Conservation (phyloP, 331 rosid species). For the Quercus tomentella region DNA sequence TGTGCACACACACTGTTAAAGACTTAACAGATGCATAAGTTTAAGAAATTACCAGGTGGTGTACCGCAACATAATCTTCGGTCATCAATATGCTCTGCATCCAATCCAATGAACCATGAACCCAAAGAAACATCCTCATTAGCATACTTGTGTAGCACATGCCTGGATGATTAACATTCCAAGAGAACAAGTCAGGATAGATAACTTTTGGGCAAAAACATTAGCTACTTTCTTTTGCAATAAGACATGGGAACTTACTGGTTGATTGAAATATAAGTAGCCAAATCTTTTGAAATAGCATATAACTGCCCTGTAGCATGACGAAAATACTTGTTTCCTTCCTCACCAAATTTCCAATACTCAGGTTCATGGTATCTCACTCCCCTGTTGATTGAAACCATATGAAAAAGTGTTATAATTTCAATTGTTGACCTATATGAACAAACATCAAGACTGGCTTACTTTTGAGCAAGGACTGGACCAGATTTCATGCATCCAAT, state of each 20-base stretch:
- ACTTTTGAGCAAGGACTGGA: constrained; percentile 61
- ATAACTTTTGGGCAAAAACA: not conserved
- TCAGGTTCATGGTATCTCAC: constrained; percentile 61
- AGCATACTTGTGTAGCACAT: constrained; percentile 49
- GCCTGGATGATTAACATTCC: constrained; percentile 28
- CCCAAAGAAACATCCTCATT: constrained; percentile 61
- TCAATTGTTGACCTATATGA: not conserved
- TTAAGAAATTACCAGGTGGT: constrained; percentile 43
- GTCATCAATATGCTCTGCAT: constrained; percentile 55
- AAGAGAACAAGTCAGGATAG: not conserved
- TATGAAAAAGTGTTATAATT: not conserved
- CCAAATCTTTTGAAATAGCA: constrained; percentile 53
- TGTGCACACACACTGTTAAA: not conserved
- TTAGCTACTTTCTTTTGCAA: not conserved
- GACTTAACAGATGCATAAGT: not conserved
- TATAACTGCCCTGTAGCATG: constrained; percentile 66
- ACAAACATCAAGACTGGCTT: constrained; percentile 8
- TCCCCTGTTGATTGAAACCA: constrained; percentile 34
- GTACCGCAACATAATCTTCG: constrained; percentile 67
- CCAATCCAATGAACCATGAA: constrained; percentile 60
- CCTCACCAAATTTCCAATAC: constrained; percentile 60
- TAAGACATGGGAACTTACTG: constrained; percentile 28
- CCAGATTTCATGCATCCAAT: constrained; percentile 70
- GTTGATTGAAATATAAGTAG: constrained; percentile 47
- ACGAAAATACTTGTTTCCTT: constrained; percentile 61